A percentile compares a stretch with the other conserved stretches of the same genome.
Evolutionary conservation across 1,284 basidiomycete genomes (phyloP).

Genomic region (Vanrija pseudolonga): DNA sequence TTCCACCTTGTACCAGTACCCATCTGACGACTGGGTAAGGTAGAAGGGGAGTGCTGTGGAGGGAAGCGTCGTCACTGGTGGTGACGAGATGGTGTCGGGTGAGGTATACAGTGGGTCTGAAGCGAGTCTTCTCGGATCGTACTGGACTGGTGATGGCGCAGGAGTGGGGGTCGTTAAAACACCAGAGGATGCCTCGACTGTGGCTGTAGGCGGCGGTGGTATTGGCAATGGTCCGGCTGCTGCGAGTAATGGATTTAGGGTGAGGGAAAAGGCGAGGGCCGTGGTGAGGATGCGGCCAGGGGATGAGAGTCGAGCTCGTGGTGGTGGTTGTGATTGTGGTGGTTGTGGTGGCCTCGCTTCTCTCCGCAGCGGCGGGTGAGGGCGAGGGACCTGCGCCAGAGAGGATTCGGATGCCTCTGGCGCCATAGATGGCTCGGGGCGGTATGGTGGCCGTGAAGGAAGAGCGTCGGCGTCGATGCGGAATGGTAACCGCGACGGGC

Average conservation of each 20-base stretch:
- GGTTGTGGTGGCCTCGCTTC: neutral
- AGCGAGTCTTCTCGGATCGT: neutral
- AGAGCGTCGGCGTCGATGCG: neutral
- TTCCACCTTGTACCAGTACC: slow-evolving; percentile 28
- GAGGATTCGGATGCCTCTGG: too few species aligned
- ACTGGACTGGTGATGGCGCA: neutral
- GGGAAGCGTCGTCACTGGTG: slow-evolving; percentile 4
- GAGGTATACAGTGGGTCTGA: neutral
- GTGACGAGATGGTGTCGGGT: neutral
- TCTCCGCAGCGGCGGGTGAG: neutral
- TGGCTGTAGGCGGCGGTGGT: neutral
- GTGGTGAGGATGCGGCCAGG: neutral
- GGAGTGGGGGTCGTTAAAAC: neutral
- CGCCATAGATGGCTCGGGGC: neutral
- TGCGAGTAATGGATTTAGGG: slow-evolving; percentile 1
- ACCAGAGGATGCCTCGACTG: neutral
- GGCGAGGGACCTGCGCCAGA: too few species aligned
- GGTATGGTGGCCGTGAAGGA: neutral
- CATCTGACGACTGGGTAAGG: slow-evolving; percentile 27
- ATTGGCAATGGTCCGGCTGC: slow-evolving; percentile 1
- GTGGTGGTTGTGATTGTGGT: neutral
- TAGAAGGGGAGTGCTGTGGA: slow-evolving; percentile 34
- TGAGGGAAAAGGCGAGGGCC: neutral
- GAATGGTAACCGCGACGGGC: slow-evolving; percentile 3
- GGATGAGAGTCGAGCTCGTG: neutral